Conservation (phyloP, 495 filamentous ascomycete genomes). For the Jackrogersella multiformis region DNA sequence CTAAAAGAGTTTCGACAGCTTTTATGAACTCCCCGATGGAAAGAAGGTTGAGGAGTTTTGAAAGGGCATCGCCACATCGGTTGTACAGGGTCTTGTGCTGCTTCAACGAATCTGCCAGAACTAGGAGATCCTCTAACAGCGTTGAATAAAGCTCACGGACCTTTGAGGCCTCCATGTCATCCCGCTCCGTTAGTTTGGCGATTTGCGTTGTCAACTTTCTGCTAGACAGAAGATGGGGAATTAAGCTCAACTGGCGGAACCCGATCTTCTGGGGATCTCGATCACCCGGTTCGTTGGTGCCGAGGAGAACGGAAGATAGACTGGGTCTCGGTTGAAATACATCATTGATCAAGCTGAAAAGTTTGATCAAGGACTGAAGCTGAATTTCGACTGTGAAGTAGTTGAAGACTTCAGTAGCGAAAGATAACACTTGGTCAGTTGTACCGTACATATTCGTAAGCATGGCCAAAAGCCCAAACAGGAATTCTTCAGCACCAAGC, state of each 20-base stretch:
- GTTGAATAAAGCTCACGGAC: conserved; percentile 73
- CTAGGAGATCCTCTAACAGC: conserved; percentile 73
- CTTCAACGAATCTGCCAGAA: conserved; percentile 67
- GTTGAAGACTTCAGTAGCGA: conserved; percentile 63
- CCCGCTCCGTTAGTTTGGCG: conserved; percentile 58
- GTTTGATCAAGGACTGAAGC: conserved; percentile 74
- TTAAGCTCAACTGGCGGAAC: conserved; percentile 67
- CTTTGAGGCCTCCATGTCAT: conserved; percentile 67
- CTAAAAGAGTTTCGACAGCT: conserved; percentile 79
- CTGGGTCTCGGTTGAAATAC: conserved; percentile 72
- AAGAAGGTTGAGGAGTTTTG: conserved; percentile 77
- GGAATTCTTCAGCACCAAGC: conserved; percentile 81
- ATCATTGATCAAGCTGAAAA: conserved; percentile 76
- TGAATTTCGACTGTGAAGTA: conserved; percentile 71
- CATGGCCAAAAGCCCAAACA: conserved; percentile 76
- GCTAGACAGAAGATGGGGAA: conserved; percentile 63
- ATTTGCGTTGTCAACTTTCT: conserved; percentile 59
- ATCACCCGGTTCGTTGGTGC: conserved; percentile 68
- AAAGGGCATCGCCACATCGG: conserved; percentile 73
- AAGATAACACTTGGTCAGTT: conserved; percentile 59
- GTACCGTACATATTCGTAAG: conserved; percentile 73
- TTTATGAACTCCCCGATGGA: conserved; percentile 86
- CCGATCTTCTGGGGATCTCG: conserved; percentile 67
- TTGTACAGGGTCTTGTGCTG: conserved; percentile 68
- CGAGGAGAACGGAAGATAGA: conserved; percentile 74